These are phyloP conservation scores for Fusarium citri DNA, from an alignment of 2,329 filamentous ascomycete species.

Conservation along the genomic window DNA sequence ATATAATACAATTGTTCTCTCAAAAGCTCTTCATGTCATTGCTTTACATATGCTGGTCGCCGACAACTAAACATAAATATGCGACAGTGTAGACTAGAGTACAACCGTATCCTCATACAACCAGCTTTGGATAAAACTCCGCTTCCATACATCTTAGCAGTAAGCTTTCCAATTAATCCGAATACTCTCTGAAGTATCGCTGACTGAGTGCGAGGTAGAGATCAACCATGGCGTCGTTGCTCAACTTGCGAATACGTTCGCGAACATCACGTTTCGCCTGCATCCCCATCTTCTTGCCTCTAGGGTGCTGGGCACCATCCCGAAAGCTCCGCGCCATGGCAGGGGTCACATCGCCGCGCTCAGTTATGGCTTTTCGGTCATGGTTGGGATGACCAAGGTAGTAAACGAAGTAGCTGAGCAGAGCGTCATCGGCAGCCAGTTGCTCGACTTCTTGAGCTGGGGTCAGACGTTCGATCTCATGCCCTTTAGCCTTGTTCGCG, in stretches of 20 bases:
- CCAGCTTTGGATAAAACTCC: not conserved
- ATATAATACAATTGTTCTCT: not conserved
- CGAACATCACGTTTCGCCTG: not conserved
- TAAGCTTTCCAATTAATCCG: not conserved
- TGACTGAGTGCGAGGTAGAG: not conserved
- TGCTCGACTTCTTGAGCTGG: not conserved
- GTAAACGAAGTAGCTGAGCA: not conserved
- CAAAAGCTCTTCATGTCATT: not conserved
- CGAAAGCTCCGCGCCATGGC: not conserved
- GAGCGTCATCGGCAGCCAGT: not conserved
- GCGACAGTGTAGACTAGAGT: not conserved
- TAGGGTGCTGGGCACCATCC: rapidly evolving
- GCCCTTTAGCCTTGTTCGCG: not conserved
- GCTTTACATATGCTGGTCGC: not conserved
- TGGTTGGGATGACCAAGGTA: not conserved
- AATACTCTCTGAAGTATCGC: not conserved
- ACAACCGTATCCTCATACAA: not conserved
- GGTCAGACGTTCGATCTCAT: not conserved
- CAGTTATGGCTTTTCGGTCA: not conserved
- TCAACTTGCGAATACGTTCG: not conserved
- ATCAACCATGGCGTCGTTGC: rapidly evolving
- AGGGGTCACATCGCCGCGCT: not conserved
- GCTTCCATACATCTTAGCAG: not conserved
- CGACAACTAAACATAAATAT: not conserved
- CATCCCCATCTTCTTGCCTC: not conserved